Evolutionary conservation across 164 flowering plant species (phyloP), one percentile per base, ranked within the genome.

Genomic region (Houttuynia cordata): DNA sequence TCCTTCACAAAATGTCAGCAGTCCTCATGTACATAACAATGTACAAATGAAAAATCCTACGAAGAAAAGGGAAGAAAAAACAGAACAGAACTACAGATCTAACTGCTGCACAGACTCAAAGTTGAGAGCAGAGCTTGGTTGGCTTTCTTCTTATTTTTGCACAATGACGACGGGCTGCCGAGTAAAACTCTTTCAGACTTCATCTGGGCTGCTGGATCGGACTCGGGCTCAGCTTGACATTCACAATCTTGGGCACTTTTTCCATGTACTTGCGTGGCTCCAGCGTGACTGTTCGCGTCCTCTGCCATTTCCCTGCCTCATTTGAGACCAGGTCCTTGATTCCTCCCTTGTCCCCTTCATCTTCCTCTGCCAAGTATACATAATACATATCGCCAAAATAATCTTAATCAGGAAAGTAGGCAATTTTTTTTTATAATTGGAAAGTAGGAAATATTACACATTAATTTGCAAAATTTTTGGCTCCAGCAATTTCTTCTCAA

Each of bases 141-240:
- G 9, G 49, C 49, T 17, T 45, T 45, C 49, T 53, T 53, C 56
- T 22, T 52, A 8, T 52, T n/a, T 8, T 53, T 23, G 37, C 37
- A 30, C 37, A 30, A 30, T 30, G 37, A 30, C 6, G 37, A 2
- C 37, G 2, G 37, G 37, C 56, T 20, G 22, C 54, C 19, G 47
- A 50, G 2, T 54, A 22, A n/a, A n/a, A 10, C 12, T 30, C 37
- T 3, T 45, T 17, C 49, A 45, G 3, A 8, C 57, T 71, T 74
- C 75, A 88, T 72, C 88, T 68, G 19, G 97, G 97, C 71, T 90
- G 97, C 72, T 90, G 91, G 68, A 90, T 90, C 67, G 70, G 72
- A 67, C 91, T 73, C 7, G 95, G 95, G 59, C 74, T 82, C 70
- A 81, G 65, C 63, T 75, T 87, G 68, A 77, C 74, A 24, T 72